Base-by-base conservation (phyloP, 257 asterid species). In the Ehretia macrophylla region DNA sequence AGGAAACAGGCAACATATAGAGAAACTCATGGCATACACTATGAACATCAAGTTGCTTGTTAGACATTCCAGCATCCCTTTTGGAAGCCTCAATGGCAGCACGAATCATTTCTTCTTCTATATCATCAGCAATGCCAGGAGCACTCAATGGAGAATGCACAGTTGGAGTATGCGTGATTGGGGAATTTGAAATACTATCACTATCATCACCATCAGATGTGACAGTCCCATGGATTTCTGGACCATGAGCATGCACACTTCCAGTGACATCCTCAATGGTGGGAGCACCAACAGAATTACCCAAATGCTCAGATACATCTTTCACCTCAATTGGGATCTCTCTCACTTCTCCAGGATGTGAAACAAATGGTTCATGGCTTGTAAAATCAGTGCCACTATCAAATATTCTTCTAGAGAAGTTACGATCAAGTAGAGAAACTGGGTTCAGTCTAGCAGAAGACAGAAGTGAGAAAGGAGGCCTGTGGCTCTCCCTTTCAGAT, bases 41-140 rank as follows among this genome's bases (percentile, higher is more conserved):
- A 63, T 45, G 71, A 63, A 60, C 78, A 45, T 63, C 74, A 60
- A 69, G 23, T 68, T 58, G 79, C 63, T 67, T 83, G 67, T 55
- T 76, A 40, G 82, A 46, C 77, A 82, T 60, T 63, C 77, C 79
- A 68, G 88, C 79, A 39, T 93, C 99, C 58, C 79, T 75, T 78
- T 82, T 89, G 46, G 99, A 93, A 72, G 99, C 99, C 83, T 89
- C 97, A 65, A 93, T 87, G 27, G 99, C 99, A 44, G 97, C 99
- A 64, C 87, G 85, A 75, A 93, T 74, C 99, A 93, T 89, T 77
- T 90, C 96, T 75, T 93, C 99, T 77, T 93, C 99, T 72, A 93
- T 85, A 64, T 87, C 99, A 70, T 79, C 82, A 32, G 72, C 60
- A 65, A 73, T 61, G 52, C 74, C 74, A 27, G 94, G 88, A 68